Conservation (phyloP, 371 early-diverging fungal genomes). For the Mucor circinelloides region DNA sequence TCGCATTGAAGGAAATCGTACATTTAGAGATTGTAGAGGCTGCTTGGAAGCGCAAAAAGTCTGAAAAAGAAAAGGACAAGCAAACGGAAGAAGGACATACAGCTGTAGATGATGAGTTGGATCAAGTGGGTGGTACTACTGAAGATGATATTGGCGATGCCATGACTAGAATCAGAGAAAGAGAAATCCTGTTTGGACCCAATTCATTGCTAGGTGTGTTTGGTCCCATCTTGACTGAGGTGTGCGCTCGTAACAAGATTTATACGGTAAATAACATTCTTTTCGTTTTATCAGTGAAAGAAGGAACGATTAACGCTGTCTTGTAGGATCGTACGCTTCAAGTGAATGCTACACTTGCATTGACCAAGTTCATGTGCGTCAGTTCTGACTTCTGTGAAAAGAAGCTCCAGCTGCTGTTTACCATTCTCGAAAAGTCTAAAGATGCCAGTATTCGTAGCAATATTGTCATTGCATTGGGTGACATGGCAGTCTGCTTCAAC, state of each 20-base stretch:
- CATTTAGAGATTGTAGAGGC: conserved; percentile 79
- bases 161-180: conserved; percentile 83
- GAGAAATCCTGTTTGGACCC: conserved; percentile 83
- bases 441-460: conserved; percentile 85
- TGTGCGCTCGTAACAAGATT: conserved; percentile 79
- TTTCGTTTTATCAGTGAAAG: background rate
- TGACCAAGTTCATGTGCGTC: conserved; percentile 96
- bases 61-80: conserved; percentile 30
- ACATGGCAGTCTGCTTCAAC: conserved; percentile 94
- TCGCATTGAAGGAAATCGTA: conserved; percentile 93
- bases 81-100: conserved; percentile 21
- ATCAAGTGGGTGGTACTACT: conserved; percentile 88
- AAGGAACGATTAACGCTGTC: too few species aligned
- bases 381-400: conserved; percentile 91
- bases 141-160: conserved; percentile 96
- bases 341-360: conserved; percentile 79
- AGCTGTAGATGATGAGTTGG: conserved; percentile 70
- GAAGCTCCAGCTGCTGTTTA: conserved; percentile 89
- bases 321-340: conserved; percentile 79
- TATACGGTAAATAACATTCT: conserved; percentile 66
- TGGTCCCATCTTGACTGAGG: conserved; percentile 80
- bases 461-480: conserved; percentile 94
- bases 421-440: conserved; percentile 81
- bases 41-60: conserved; percentile 28
- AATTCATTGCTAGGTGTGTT: conserved; percentile 77